These are phyloP conservation scores for Blastocystis sp. DNA, from an alignment of 352 stramenopile species.

Conservation along the genomic window DNA sequence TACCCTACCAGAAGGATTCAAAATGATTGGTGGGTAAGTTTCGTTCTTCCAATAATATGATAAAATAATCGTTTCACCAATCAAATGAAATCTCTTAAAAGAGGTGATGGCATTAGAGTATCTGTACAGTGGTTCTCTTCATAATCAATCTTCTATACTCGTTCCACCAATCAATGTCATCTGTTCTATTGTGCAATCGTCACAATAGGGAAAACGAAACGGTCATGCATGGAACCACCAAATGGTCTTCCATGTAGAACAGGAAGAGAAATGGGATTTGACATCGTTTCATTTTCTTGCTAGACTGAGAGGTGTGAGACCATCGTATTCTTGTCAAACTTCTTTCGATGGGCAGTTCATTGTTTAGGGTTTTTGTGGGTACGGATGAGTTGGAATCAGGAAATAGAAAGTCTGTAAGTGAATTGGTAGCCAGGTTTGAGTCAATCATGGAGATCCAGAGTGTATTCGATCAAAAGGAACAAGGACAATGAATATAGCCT, in stretches of 20 bases:
- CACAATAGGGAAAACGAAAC: background rate
- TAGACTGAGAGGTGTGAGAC: no score
- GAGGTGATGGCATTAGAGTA: background rate
- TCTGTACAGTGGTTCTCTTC: background rate
- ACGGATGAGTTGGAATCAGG: no score
- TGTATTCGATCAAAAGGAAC: no score
- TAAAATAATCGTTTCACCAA: background rate
- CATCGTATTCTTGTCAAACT: no score
- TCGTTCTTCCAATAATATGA: background rate
- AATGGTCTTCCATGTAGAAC: background rate
- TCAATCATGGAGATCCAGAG: no score
- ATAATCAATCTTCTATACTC: background rate
- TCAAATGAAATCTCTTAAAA: background rate
- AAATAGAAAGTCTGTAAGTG: no score
- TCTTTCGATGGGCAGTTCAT: no score
- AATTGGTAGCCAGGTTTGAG: no score
- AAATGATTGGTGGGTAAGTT: background rate
- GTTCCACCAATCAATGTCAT: background rate
- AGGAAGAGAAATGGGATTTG: no score
- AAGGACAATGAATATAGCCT: no score
- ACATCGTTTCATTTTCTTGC: no score
- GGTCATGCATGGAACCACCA: background rate
- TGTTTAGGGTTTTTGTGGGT: no score
- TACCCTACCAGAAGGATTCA: conserved; percentile 2
- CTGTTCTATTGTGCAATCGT: background rate